These are phyloP conservation scores for Candida dajiaensis DNA, from an alignment of 805 yeast species.

Conservation along the genomic window DNA sequence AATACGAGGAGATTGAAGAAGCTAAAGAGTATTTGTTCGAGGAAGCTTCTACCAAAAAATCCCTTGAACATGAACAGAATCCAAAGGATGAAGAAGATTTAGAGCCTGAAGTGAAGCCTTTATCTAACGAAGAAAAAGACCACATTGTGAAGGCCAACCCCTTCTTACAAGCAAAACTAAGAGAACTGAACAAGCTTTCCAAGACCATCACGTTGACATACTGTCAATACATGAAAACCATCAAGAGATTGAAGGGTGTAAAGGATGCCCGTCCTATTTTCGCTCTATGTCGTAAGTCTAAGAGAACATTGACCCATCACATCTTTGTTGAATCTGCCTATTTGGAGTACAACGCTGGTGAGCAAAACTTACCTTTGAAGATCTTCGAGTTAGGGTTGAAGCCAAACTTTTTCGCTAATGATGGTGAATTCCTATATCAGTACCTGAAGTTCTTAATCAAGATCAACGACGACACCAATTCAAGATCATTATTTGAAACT, in stretches of 20 bases:
- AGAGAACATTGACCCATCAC: slow-evolving; percentile 54
- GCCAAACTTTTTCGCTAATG: slow-evolving; percentile 35
- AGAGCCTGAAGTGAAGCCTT: slow-evolving; percentile 10
- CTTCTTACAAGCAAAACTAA: slow-evolving; percentile 10
- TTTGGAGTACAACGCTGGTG: slow-evolving; percentile 67
- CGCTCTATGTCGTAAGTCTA: slow-evolving; percentile 57
- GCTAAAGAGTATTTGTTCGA: slow-evolving; percentile 15
- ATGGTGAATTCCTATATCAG: slow-evolving; percentile 57
- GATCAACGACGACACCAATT: slow-evolving; percentile 61
- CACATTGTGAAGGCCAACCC: slow-evolving; percentile 10
- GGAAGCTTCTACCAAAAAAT: not conserved
- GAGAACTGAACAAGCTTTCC: slow-evolving; percentile 19
- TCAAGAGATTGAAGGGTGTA: slow-evolving; percentile 61
- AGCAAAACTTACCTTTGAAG: slow-evolving; percentile 54
- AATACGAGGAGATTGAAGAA: slow-evolving; percentile 15
- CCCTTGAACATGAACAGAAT: not conserved
- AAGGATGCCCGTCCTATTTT: slow-evolving; percentile 71
- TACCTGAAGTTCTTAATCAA: slow-evolving; percentile 70
- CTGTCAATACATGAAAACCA: slow-evolving; percentile 62
- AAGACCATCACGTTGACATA: slow-evolving; percentile 58
- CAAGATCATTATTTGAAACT: slow-evolving; percentile 78
- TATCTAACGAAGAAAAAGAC: slow-evolving; percentile 15
- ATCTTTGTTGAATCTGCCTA: slow-evolving; percentile 77
- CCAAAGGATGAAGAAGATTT: slow-evolving; percentile 4
- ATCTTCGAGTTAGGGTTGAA: slow-evolving; percentile 78